These are phyloP conservation scores for Penicillium ochrochloron DNA, from an alignment of 495 filamentous ascomycete species.

Conservation along the genomic window DNA sequence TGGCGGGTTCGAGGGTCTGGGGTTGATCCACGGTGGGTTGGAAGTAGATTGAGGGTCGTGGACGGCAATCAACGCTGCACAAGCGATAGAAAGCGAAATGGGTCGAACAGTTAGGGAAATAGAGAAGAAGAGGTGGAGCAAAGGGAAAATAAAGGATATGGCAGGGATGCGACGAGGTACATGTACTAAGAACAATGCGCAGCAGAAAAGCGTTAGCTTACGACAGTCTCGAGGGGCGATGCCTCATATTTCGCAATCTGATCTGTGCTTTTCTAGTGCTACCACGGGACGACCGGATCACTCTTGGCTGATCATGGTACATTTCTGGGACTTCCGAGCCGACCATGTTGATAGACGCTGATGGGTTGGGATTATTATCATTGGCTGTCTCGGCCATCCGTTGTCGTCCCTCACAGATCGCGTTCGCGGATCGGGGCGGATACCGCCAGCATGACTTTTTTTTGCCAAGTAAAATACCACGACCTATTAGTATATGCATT, in stretches of 20 bases:
- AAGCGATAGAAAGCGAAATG: conserved; percentile 1
- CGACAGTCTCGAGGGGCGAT: conserved; percentile 11
- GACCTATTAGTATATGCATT: neutral
- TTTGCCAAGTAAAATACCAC: neutral
- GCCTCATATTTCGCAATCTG: conserved; percentile 20
- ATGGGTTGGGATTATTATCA: neutral
- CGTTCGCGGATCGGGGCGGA: conserved; percentile 6
- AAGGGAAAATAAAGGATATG: neutral
- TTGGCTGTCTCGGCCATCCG: neutral
- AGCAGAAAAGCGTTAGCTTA: conserved; percentile 8
- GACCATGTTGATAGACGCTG: conserved; percentile 1
- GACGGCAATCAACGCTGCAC: neutral
- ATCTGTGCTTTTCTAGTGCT: conserved; percentile 11
- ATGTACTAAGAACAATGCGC: conserved; percentile 7
- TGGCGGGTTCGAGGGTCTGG: conserved; percentile 8
- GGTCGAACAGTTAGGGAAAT: neutral
- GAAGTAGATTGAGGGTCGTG: neutral
- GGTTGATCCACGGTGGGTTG: conserved; percentile 6
- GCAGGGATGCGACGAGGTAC: conserved; percentile 9
- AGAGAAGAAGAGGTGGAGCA: neutral
- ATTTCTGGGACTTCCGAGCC: neutral
- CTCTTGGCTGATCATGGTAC: conserved; percentile 2
- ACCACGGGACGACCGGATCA: neutral
- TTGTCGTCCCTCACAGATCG: conserved; percentile 8
- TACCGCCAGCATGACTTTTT: neutral